phyloP scores from a whole-genome alignment of 1,284 basidiomycete species.

The Rhodotorula sp. region DNA sequence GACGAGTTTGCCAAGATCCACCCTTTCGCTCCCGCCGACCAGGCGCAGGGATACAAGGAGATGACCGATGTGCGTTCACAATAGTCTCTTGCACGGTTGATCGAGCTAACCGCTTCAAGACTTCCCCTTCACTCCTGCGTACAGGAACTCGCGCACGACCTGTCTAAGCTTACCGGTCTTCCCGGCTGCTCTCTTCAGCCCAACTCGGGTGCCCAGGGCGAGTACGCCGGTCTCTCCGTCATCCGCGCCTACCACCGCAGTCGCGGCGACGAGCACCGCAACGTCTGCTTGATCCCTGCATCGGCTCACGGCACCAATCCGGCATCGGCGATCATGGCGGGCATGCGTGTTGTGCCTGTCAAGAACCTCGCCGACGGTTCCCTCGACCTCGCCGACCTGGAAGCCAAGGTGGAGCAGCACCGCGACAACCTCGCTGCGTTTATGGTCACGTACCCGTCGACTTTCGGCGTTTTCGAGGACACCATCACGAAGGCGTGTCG shows the following conservation, averaged over 20 bases:
- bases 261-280: conserved; percentile 76
- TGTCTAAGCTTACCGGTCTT: conserved; percentile 94
- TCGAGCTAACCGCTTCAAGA: too few species aligned
- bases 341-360: conserved; percentile 90
- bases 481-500: conserved; percentile 80
- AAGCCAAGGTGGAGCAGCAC: conserved; percentile 83
- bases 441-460: conserved; percentile 79
- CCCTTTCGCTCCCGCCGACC: conserved; percentile 87
- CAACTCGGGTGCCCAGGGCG: conserved; percentile 94
- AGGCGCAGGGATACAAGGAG: conserved; percentile 81
- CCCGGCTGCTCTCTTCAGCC: conserved; percentile 92
- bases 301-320: conserved; percentile 97
- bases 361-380: conserved; percentile 85
- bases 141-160: conserved; percentile 82
- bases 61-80: conserved; percentile 65
- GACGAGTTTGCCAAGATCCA: conserved; percentile 86
- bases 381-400: conserved; percentile 82
- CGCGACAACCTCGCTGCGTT: conserved; percentile 90
- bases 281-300: conserved; percentile 91
- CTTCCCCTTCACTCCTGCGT: too few species aligned
- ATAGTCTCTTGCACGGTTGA: too few species aligned
- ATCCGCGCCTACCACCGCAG: conserved; percentile 93
- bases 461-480: conserved; percentile 94
- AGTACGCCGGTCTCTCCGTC: conserved; percentile 89
- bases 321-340: conserved; percentile 94